Evolutionary conservation across 495 filamentous ascomycete genomes (phyloP).

Genomic region (Tricharina praecox): DNA sequence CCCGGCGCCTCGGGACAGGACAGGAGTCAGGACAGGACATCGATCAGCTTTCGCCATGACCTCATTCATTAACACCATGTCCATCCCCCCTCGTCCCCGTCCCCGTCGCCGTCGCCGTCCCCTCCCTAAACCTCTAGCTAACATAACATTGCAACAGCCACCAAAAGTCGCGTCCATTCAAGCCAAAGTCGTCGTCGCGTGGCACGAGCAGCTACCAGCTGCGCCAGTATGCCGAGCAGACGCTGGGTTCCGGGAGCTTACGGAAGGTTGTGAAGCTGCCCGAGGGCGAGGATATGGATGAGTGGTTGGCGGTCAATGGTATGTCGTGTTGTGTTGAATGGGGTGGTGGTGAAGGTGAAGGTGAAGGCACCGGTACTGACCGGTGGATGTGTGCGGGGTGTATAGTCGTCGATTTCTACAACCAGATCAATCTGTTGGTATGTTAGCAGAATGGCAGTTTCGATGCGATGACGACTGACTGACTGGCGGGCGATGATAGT

Average conservation of each 20-base stretch:
- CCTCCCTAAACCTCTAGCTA: no score
- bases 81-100: not conserved
- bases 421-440: conserved; percentile 85
- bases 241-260: conserved; percentile 82
- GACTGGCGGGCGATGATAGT: conserved; percentile 26
- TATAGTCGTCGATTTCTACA: conserved; percentile 97
- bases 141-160: conserved; percentile 39
- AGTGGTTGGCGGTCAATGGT: conserved; percentile 97
- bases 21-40: no score
- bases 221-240: conserved; percentile 93
- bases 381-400: no score
- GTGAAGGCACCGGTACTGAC: no score
- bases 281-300: conserved; percentile 90
- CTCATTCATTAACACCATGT: conserved; percentile 38
- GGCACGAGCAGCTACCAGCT: conserved; percentile 84
- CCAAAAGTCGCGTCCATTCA: conserved; percentile 78
- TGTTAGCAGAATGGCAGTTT: no score
- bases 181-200: conserved; percentile 74
- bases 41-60: conserved; percentile 28
- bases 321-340: no score
- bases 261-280: conserved; percentile 91
- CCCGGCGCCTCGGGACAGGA: no score
- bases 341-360: no score
- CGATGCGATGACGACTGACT: no score
- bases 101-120: not conserved